Evolutionary conservation across 805 yeast genomes (phyloP).

Genomic region (Schwanniomyces vanrijiae): DNA sequence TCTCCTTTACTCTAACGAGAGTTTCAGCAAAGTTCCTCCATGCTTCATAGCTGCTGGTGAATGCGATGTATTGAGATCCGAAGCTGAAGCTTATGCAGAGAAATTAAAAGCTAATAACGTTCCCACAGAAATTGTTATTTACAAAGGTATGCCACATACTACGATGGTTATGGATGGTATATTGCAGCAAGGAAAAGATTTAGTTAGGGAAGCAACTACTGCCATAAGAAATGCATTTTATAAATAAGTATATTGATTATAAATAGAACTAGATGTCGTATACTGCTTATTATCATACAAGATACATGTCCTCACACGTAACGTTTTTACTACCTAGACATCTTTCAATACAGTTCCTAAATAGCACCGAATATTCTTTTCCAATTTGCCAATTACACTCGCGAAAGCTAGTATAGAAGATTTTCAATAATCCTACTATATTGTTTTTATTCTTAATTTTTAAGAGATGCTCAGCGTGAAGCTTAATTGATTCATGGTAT

Average conservation of each 20-base stretch:
- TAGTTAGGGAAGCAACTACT: slow-evolving; percentile 28
- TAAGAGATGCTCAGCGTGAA: slow-evolving; percentile 41
- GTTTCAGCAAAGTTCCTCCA: slow-evolving; percentile 40
- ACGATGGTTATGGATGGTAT: slow-evolving; percentile 48
- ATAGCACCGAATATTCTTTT: slow-evolving; percentile 52
- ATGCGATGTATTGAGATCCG: slow-evolving; percentile 45
- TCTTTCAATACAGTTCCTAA: slow-evolving; percentile 55
- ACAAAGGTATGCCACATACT: slow-evolving; percentile 48
- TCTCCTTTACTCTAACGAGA: slow-evolving; percentile 36
- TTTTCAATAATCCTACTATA: slow-evolving; percentile 54
- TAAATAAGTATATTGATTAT: not conserved
- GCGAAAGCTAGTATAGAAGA: slow-evolving; percentile 34
- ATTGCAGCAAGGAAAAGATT: slow-evolving; percentile 31
- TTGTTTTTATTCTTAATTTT: slow-evolving; percentile 44
- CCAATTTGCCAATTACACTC: slow-evolving; percentile 59
- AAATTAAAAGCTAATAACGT: slow-evolving; percentile 40
- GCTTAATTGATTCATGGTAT: slow-evolving; percentile 43
- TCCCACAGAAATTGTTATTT: slow-evolving; percentile 29
- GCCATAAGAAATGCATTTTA: slow-evolving; percentile 30
- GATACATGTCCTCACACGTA: slow-evolving; percentile 54
- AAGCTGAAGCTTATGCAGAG: slow-evolving; percentile 42
- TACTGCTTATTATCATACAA: not conserved
- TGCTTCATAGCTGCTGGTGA: slow-evolving; percentile 43
- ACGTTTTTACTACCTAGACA: slow-evolving; percentile 48
- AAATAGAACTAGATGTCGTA: too few species aligned